A percentile compares a stretch with the other conserved stretches of the same genome.
Evolutionary conservation across 345 rosid genomes (phyloP).

Genomic region (Ceriops tagal): DNA sequence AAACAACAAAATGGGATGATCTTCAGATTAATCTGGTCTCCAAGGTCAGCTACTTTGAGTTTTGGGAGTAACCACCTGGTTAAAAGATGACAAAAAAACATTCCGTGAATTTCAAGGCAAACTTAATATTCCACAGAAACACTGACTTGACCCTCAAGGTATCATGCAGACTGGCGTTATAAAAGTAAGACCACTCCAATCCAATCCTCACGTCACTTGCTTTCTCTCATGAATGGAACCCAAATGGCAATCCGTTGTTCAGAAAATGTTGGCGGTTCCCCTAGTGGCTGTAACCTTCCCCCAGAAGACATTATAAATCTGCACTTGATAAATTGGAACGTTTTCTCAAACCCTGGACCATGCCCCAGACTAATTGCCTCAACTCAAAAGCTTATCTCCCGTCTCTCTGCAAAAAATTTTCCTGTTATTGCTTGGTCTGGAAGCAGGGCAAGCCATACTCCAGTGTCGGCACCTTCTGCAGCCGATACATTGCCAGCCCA

Average conservation of each 20-base stretch:
- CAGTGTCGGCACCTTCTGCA: conserved; percentile 87
- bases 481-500: conserved; percentile 86
- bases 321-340: background rate
- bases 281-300: background rate
- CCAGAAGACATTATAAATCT: background rate
- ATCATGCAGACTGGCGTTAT: background rate
- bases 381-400: conserved; percentile 58
- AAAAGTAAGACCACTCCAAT: background rate
- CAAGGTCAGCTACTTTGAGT: background rate
- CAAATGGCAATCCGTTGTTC: background rate
- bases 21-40: background rate
- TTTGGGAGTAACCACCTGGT: background rate
- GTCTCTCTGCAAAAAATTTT: conserved; percentile 90
- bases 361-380: conserved; percentile 7
- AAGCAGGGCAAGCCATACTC: conserved; percentile 87
- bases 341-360: background rate
- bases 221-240: background rate
- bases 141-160: background rate
- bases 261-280: background rate
- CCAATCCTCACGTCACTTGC: too few species aligned
- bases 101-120: background rate
- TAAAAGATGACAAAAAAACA: background rate
- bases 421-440: conserved; percentile 73
- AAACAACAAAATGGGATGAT: background rate
- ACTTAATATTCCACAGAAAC: background rate